Percentiles rank a stretch among this genome's conserved stretches.
These are phyloP conservation scores for Debaryomyces subglobosus DNA, from an alignment of 1,139 yeast genomes.

Conservation along the genomic window DNA sequence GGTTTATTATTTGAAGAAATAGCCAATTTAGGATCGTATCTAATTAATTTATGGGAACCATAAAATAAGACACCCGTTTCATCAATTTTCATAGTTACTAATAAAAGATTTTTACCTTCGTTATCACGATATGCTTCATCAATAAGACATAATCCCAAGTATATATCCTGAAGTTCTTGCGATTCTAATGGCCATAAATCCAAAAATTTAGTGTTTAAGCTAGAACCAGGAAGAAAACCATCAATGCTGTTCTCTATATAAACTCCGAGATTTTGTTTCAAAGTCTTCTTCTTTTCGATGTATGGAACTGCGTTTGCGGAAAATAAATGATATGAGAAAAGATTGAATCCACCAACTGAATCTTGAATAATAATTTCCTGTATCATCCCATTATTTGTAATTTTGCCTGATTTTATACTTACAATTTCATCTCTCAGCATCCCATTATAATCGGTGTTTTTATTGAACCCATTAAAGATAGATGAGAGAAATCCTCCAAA, in stretches of 20 bases:
- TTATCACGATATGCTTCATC: slow-evolving; percentile 24
- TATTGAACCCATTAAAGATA: slow-evolving; percentile 19
- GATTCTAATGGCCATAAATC: slow-evolving; percentile 52
- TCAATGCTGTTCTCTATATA: slow-evolving; percentile 41
- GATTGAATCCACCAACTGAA: slow-evolving; percentile 43
- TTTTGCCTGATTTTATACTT: slow-evolving; percentile 60
- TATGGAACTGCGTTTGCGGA: slow-evolving; percentile 34
- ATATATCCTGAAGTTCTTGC: slow-evolving; percentile 36
- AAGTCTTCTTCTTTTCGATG: slow-evolving; percentile 30
- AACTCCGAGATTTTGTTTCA: slow-evolving; percentile 31
- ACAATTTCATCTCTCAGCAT: slow-evolving; percentile 51
- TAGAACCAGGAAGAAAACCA: slow-evolving; percentile 42
- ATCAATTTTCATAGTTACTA: slow-evolving; percentile 60
- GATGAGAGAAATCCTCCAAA: slow-evolving; percentile 29
- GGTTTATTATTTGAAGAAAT: slow-evolving; percentile 40
- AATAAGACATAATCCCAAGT: slow-evolving; percentile 49
- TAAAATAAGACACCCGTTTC: slow-evolving; percentile 56
- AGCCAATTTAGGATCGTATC: slow-evolving; percentile 41
- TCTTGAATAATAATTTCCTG: slow-evolving; percentile 51
- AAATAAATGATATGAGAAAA: slow-evolving; percentile 35
- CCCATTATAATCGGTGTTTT: slow-evolving; percentile 26
- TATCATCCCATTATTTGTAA: slow-evolving; percentile 51
- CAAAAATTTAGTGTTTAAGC: slow-evolving; percentile 42
- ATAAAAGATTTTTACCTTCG: slow-evolving; percentile 33
- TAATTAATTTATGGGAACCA: slow-evolving; percentile 57